Percentiles rank a stretch among this genome's conserved stretches.
These are phyloP conservation scores for Cytospora piceae DNA, from an alignment of 2,329 filamentous ascomycete species.

Conservation along the genomic window DNA sequence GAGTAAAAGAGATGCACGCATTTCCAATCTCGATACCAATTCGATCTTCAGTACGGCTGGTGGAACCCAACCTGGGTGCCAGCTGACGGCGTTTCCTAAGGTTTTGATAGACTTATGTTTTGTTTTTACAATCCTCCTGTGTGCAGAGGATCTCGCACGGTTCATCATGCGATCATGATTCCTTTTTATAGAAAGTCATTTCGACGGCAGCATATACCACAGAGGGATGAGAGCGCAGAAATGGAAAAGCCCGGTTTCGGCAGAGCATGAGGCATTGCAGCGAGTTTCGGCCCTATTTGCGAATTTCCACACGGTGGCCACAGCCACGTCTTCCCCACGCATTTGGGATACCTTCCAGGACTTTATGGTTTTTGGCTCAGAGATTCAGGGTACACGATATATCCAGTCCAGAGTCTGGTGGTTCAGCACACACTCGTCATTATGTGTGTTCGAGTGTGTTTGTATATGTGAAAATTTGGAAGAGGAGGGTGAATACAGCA, in stretches of 20 bases:
- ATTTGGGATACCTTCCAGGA: neutral
- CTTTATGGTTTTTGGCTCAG: neutral
- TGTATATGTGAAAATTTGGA: neutral
- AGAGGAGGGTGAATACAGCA: neutral
- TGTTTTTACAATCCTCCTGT: slow-evolving; percentile 4
- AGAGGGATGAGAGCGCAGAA: slow-evolving; percentile 22
- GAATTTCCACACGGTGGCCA: slow-evolving; percentile 5
- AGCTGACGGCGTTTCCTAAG: slow-evolving; percentile 8
- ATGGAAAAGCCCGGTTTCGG: slow-evolving; percentile 15
- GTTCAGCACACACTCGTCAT: neutral
- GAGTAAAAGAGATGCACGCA: slow-evolving; percentile 5
- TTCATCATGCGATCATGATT: slow-evolving; percentile 20
- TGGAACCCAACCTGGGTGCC: slow-evolving; percentile 1
- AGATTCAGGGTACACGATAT: neutral
- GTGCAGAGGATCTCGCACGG: slow-evolving; percentile 6
- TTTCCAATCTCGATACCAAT: slow-evolving; percentile 5
- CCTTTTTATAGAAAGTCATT: slow-evolving; percentile 26
- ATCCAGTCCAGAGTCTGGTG: neutral
- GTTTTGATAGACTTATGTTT: slow-evolving; percentile 16
- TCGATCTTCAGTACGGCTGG: slow-evolving; percentile 13
- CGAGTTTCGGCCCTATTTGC: slow-evolving; percentile 18
- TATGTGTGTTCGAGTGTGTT: neutral
- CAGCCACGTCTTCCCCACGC: neutral
- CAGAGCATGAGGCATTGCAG: slow-evolving; percentile 27
- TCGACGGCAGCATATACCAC: slow-evolving; percentile 31